Evolutionary conservation across 148 eudicot genomes (phyloP), one percentile per base, ranked within the genome.

Genomic region (Dianthus caryophyllus): DNA sequence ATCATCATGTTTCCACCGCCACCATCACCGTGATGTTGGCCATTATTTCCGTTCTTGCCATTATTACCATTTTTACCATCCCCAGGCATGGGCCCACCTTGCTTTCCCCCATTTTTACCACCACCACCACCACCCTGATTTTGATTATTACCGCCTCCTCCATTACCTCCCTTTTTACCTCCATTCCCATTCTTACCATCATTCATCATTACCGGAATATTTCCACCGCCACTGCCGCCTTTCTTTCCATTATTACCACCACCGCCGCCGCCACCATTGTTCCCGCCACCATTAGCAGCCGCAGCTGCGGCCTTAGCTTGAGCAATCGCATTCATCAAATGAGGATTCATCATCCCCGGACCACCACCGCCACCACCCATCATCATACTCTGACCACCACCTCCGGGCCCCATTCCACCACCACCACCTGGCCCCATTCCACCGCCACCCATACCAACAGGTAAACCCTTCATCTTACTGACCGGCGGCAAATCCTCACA

Each of bases 381-480:
- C 69, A 72, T 64, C 74, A 63, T 49, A 18, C 36, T 16, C 21
- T 49, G 73, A 9, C 69, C 78, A 14, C 69, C 78, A 8, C 74
- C 74, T 76, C 74, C 74, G 76, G 72, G 69, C 2, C 64, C 65
- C 16, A 61, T 65, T 59, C 73, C 73, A 49, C 80, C 83, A n/a
- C 71, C 73, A 30, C 76, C n/a, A n/a, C 74, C 74, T 76, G 72
- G 69, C 2, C 64, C 65, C 16, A 61, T 65, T 59, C 73, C 73
- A 49, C 80, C 86, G 4, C 3, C 7, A 46, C 78, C 77, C 56
- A 81, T 60, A 50, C 79, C 69, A 72, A 71, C 49, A 22, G n/a
- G n/a, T n/a, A n/a, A n/a, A n/a, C 81, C 74, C 64, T 84, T 84
- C 86, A 81, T 84, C 83, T 88, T 91, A 41, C 66, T 81, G 26